Base-by-base conservation (phyloP, 331 rosid species). In the Malus hybrid region DNA sequence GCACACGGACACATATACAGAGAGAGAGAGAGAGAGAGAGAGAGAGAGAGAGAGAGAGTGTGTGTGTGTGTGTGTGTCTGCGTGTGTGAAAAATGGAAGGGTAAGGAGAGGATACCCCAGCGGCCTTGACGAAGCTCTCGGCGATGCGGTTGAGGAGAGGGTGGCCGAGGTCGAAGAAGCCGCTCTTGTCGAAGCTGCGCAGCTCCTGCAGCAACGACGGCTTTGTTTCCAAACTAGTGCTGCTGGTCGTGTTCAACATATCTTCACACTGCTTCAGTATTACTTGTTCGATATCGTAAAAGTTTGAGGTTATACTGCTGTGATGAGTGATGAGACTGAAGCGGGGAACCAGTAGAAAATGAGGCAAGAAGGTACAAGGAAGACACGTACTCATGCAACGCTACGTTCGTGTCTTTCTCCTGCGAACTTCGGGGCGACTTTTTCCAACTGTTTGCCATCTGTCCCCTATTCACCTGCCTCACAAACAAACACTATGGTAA, bases 101-200 rank as follows among this genome's bases (percentile, higher is more conserved):
- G 44, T 29, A 7, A 58, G 11, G 6, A 7, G 19, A 4, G 22
- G 39, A n/a, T 48, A 90, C 97, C 84, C 91, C 93, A 16, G 97
- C 93, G 5, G 96, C 94, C 78, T 86, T 93, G 79, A 91, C 72
- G 77, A 93, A 93, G 86, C 90, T 76, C 39, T 93, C 89, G n/a
- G 87, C 89, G 11, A 91, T 81, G 75, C 97, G 97, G 77, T 83
- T 91, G 73, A 73, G 79, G 68, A 85, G 87, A 72, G 91, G 82
- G 68, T 80, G 84, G 42, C 88, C 87, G 18, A 87, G 80, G 77
- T 87, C 91, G 29, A 81, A 83, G 69, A 85, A 63, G 62, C 58
- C 69, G 32, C 80, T 78, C 57, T 76, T 77, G 16, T 81, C 78
- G 61, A 81, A 76, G 81, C 83, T 64, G 20, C 75, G 61, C 14